Percentiles rank a stretch among this genome's conserved stretches.
phyloP scores from a whole-genome alignment of 345 rosid species.

The Clausena lansium region DNA sequence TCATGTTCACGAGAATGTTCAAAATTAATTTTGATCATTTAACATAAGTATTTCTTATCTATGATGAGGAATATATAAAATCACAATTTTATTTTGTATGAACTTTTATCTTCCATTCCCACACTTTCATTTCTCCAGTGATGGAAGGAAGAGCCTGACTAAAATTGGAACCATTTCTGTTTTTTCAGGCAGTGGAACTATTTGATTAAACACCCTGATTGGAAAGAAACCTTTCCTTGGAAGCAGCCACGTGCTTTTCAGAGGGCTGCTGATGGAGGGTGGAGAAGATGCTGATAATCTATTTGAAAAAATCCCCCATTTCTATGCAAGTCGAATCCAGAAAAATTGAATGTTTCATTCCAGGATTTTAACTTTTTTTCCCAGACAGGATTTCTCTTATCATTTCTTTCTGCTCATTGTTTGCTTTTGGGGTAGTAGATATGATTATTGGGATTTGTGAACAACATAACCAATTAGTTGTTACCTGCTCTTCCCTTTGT shows the following conservation, averaged over 20 bases:
- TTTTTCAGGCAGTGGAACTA: conserved; percentile 62
- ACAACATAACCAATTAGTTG: background rate
- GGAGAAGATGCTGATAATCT: conserved; percentile 41
- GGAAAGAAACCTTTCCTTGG: conserved; percentile 58
- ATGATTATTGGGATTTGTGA: background rate
- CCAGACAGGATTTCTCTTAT: too few relatives aligned
- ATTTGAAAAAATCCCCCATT: background rate
- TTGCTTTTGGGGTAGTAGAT: background rate
- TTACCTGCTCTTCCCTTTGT: background rate
- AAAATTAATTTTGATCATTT: background rate
- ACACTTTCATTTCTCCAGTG: background rate
- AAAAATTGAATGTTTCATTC: background rate
- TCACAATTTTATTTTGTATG: background rate
- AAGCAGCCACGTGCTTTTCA: conserved; percentile 61
- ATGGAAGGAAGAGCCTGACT: too few relatives aligned
- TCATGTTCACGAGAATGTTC: background rate
- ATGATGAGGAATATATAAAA: background rate
- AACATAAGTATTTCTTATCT: background rate
- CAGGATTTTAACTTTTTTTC: background rate
- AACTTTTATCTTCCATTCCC: background rate
- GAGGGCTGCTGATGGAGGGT: conserved; percentile 53
- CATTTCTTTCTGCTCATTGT: background rate
- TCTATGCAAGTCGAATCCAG: background rate
- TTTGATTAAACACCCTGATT: conserved; percentile 54
- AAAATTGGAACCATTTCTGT: background rate